Evolutionary conservation across 2,329 filamentous ascomycete genomes (phyloP).

Genomic region (Colletotrichum sublineola): DNA sequence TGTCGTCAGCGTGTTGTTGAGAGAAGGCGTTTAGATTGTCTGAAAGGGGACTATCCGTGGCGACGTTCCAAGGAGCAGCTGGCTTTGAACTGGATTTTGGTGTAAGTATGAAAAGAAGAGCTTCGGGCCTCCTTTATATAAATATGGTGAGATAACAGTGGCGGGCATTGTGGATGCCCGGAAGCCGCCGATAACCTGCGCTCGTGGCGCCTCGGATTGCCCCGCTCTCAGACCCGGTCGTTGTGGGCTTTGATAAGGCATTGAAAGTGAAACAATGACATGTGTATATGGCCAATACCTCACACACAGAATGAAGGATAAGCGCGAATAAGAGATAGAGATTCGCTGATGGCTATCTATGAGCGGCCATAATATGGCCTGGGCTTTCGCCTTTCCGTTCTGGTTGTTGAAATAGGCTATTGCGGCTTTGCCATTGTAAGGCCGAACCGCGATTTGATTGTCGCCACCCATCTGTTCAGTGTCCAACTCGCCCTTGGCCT

Average conservation of each 20-base stretch:
- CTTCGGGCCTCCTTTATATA: neutral
- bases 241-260: slow-evolving; percentile 13
- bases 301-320: neutral
- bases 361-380: neutral
- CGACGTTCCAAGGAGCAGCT: neutral
- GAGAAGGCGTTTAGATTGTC: neutral
- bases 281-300: neutral
- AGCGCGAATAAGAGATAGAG: neutral
- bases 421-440: slow-evolving; percentile 10
- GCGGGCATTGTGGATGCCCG: slow-evolving; percentile 20
- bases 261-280: slow-evolving; percentile 15
- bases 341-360: slow-evolving; percentile 4
- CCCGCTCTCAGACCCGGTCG: slow-evolving; percentile 20
- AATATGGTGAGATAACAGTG: neutral
- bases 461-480: neutral
- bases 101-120: fast-evolving
- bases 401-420: neutral
- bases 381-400: neutral
- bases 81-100: neutral
- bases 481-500: neutral
- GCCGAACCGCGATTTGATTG: slow-evolving; percentile 26
- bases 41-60: neutral
- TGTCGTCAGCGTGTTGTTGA: neutral
- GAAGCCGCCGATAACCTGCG: slow-evolving; percentile 37
- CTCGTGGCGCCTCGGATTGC: slow-evolving; percentile 22